Conservation (phyloP, 2,329 filamentous ascomycete species). For the Hortaea werneckii region DNA sequence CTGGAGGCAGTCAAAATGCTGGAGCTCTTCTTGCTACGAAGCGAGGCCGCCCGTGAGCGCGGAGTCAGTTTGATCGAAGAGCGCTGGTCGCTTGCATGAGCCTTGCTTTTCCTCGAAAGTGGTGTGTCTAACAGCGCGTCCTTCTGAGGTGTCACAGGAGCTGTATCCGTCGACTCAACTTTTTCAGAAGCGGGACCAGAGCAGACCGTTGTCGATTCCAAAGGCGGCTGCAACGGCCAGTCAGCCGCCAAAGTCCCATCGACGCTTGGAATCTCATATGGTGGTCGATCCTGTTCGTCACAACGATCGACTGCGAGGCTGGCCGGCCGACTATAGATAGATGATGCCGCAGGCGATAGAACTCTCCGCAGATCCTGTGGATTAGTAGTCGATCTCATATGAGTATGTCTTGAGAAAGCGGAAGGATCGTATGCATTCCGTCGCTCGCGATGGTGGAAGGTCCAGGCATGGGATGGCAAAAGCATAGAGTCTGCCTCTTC, state of each 20-base stretch:
- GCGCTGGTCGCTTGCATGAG: background rate
- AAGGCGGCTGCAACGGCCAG: background rate
- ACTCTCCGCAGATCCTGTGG: background rate
- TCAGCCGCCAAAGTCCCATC: background rate
- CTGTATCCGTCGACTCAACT: no score
- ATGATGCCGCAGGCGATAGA: constrained; percentile 19
- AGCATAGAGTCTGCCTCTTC: constrained; percentile 6
- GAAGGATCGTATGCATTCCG: constrained; percentile 3
- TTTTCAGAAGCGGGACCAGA: background rate
- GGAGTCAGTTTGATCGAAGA: constrained; percentile 1
- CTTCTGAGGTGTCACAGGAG: no score
- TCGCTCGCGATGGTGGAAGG: constrained; percentile 9
- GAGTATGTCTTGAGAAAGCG: background rate
- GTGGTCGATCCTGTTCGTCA: background rate
- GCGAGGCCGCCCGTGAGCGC: background rate
- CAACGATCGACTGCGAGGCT: background rate
- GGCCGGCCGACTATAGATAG: constrained; percentile 29
- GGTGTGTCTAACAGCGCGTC: no score
- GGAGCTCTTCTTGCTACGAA: constrained; percentile 12
- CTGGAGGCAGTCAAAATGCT: constrained; percentile 10
- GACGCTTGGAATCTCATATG: background rate
- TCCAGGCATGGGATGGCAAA: constrained; percentile 7
- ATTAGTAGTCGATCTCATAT: background rate
- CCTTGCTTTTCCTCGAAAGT: no score
- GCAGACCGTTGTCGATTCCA: background rate